Evolutionary conservation across 139 green algal genomes (phyloP).

Genomic region (Micromonas commoda): DNA sequence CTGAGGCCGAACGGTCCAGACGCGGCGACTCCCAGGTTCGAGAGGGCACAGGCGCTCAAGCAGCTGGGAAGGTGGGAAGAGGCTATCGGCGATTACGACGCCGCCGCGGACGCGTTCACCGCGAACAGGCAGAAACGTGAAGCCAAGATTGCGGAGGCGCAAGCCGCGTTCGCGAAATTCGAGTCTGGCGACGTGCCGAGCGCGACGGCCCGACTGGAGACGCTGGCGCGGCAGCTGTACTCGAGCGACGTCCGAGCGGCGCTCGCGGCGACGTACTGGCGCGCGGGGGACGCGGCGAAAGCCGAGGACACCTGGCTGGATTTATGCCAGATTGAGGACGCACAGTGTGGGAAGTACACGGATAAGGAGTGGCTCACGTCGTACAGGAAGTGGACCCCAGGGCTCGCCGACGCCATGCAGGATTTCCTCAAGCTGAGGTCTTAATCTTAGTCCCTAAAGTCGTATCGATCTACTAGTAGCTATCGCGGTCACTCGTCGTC

Average conservation of each 20-base stretch:
- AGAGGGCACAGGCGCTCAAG: background rate
- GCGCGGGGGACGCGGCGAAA: background rate
- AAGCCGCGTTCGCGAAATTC: background rate
- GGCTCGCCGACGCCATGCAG: background rate
- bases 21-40: background rate
- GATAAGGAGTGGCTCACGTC: background rate
- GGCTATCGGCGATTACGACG: background rate
- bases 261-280: background rate
- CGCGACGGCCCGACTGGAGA: background rate
- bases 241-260: background rate
- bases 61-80: background rate
- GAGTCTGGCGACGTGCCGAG: background rate
- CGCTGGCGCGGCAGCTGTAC: background rate
- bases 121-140: background rate
- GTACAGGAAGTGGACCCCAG: background rate
- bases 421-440: background rate
- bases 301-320: background rate
- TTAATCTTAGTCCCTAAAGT: too few species aligned
- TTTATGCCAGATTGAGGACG: background rate
- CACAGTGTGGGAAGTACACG: background rate
- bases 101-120: background rate
- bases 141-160: background rate
- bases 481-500: slow-evolving; percentile 4
- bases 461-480: too few species aligned
- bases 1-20: background rate